Evolutionary conservation across 2,329 filamentous ascomycete genomes (phyloP), one percentile per base, ranked within the genome.

Genomic region (Colletotrichum sidae): DNA sequence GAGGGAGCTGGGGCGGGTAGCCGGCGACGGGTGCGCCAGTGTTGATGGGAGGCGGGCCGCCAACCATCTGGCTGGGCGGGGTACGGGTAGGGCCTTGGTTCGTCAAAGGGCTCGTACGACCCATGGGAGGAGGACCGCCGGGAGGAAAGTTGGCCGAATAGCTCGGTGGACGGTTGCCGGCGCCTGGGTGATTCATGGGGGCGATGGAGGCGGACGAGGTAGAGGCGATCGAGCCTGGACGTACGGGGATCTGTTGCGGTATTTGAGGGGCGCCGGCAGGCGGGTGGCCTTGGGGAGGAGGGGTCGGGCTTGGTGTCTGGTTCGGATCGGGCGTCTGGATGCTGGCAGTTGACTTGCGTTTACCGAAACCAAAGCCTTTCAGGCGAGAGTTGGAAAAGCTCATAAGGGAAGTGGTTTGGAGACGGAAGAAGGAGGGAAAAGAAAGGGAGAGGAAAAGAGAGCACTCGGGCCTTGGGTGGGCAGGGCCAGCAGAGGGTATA

Each of bases 361-460:
- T 92, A 82, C 90, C 90, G 84, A 92, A 91, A 81, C 91, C 90
- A 83, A 93, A 86, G 85, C 87, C 87, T 85, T 92, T 92, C 79
- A 93, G 88, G 81, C 90, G 89, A 78, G 88, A 87, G 84, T 92
- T 92, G 88, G 92, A 87, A 85, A 89, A 92, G 86, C 87, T 92
- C 90, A 92, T 92, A 84, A 56, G 62, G 80, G 83, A 80, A 76
- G 70, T 52, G 71, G 53, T 53, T 55, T 49, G 15, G 57, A 49
- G 51, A 51, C 46, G 56, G 53, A 56, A 55, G 55, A 51, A 56
- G 56, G 55, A 50, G 62, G 46, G 54, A 63, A 55, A 54, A 67
- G 58, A 46, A 57, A 55, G 53, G 55, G 58, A 41, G 52, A 45
- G 60, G 52, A 63, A 66, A 53, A 61, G 67, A 65, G 60, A 56